Evolutionary conservation across 306 rosid genomes (phyloP).

Genomic region (Oxytropis ochrocephala): DNA sequence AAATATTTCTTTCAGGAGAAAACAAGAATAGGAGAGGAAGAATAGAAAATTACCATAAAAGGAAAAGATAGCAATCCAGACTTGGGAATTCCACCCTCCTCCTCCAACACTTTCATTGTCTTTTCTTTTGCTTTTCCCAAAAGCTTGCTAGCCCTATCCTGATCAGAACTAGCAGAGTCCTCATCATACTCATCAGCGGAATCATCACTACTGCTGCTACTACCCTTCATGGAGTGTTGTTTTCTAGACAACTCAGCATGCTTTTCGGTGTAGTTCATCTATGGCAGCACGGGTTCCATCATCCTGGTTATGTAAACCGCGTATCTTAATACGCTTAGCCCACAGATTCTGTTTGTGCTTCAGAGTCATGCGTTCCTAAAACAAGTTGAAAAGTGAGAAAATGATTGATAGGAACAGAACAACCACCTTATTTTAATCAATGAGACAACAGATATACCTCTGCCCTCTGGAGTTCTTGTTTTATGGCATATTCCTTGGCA

Average conservation of each 20-base stretch:
- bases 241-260: slow-evolving; percentile 75
- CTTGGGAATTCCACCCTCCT: slow-evolving; percentile 65
- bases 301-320: slow-evolving; percentile 75
- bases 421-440: neutral
- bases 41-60: slow-evolving; percentile 66
- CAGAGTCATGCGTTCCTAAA: slow-evolving; percentile 83
- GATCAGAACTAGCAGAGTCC: slow-evolving; percentile 38
- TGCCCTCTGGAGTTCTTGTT: slow-evolving; percentile 70
- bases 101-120: slow-evolving; percentile 53
- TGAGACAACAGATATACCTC: slow-evolving; percentile 46
- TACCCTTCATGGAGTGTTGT: slow-evolving; percentile 62
- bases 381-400: slow-evolving; percentile 17
- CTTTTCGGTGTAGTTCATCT: slow-evolving; percentile 57
- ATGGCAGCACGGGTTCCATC: slow-evolving; percentile 92
- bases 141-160: slow-evolving; percentile 48
- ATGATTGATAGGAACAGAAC: neutral
- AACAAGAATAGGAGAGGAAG: neutral
- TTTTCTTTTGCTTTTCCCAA: slow-evolving; percentile 67
- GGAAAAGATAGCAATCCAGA: slow-evolving; percentile 81
- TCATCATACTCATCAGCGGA: slow-evolving; percentile 58
- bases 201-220: slow-evolving; percentile 65
- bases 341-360: slow-evolving; percentile 70
- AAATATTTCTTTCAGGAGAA: neutral
- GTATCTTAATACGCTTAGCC: slow-evolving; percentile 59
- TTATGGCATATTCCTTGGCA: slow-evolving; percentile 69